phyloP scores from a whole-genome alignment of 345 rosid genomes.

The Acer yangbiense region DNA sequence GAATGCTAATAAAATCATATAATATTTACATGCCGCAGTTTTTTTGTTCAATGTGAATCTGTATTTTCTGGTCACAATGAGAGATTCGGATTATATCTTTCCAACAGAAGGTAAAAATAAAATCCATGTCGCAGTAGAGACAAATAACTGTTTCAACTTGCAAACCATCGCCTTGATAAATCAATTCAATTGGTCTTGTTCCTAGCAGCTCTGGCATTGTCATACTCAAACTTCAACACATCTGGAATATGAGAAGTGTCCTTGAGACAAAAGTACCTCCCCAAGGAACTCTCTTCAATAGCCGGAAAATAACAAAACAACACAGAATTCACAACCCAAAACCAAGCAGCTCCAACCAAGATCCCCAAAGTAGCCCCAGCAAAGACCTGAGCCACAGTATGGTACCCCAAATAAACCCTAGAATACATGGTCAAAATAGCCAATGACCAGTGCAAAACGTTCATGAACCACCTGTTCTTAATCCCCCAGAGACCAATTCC shows the following conservation, averaged over 20 bases:
- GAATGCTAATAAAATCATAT: too few relatives aligned
- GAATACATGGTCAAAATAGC: conserved; percentile 83
- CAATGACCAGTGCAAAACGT: conserved; percentile 57
- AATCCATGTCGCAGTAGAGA: too few relatives aligned
- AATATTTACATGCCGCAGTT: too few relatives aligned
- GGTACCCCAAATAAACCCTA: conserved; percentile 93
- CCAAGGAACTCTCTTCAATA: conserved; percentile 79
- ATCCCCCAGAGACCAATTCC: conserved; percentile 64
- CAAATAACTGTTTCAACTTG: too few relatives aligned
- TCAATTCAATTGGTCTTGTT: conserved; percentile 44
- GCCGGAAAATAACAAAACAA: conserved; percentile 54
- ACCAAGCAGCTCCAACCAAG: conserved; percentile 75
- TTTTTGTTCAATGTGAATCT: too few relatives aligned
- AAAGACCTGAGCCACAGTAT: conserved; percentile 83
- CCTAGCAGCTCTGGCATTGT: conserved; percentile 85
- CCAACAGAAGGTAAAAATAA: too few relatives aligned
- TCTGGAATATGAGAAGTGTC: conserved; percentile 91
- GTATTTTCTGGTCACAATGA: too few relatives aligned
- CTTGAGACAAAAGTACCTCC: conserved; percentile 75
- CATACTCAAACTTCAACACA: conserved; percentile 90
- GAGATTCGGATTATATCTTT: too few relatives aligned
- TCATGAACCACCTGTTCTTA: conserved; percentile 46
- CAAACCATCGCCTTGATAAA: conserved; percentile 3
- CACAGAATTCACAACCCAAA: conserved; percentile 70
- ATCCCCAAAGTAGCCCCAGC: conserved; percentile 75